A percentile compares a stretch with the other conserved stretches of the same genome.
These are phyloP conservation scores for Solanum infundibuliforme DNA, from an alignment of 257 asterid species.

Conservation along the genomic window DNA sequence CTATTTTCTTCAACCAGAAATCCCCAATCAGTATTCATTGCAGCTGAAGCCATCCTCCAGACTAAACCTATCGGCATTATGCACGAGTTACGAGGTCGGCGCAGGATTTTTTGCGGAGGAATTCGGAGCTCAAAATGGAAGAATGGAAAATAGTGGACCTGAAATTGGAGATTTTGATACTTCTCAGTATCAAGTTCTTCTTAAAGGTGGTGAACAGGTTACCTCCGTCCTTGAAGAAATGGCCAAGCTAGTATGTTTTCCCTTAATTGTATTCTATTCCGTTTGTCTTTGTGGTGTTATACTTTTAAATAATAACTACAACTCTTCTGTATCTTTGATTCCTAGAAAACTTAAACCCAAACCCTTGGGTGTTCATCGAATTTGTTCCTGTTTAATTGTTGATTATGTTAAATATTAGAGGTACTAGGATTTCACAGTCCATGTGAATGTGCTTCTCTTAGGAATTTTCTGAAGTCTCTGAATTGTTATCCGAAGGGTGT, in stretches of 20 bases:
- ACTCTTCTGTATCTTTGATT: not conserved
- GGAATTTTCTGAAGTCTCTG: not conserved
- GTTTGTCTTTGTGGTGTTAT: not conserved
- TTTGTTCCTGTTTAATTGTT: not conserved
- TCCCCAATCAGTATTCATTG: not conserved
- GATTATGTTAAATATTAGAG: not conserved
- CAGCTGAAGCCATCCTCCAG: conserved; percentile 19
- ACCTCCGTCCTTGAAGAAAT: conserved; percentile 90
- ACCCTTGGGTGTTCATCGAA: not conserved
- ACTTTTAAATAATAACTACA: not conserved
- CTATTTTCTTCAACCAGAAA: not conserved
- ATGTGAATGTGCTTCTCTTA: not conserved
- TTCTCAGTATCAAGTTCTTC: conserved; percentile 59
- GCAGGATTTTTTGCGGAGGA: conserved; percentile 31
- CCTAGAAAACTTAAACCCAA: not conserved
- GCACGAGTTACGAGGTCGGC: conserved; percentile 25
- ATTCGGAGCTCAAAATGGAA: conserved; percentile 19
- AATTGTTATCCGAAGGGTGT: not conserved
- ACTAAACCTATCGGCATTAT: conserved; percentile 4
- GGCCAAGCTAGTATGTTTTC: conserved; percentile 59
- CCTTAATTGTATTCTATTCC: not conserved
- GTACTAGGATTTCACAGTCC: not conserved
- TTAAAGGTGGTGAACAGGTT: conserved; percentile 88
- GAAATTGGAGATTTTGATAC: conserved; percentile 27
- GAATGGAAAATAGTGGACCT: not conserved